These are phyloP conservation scores for Zoysia japonica DNA, from an alignment of 176 grass and related monocot genomes.

Conservation along the genomic window DNA sequence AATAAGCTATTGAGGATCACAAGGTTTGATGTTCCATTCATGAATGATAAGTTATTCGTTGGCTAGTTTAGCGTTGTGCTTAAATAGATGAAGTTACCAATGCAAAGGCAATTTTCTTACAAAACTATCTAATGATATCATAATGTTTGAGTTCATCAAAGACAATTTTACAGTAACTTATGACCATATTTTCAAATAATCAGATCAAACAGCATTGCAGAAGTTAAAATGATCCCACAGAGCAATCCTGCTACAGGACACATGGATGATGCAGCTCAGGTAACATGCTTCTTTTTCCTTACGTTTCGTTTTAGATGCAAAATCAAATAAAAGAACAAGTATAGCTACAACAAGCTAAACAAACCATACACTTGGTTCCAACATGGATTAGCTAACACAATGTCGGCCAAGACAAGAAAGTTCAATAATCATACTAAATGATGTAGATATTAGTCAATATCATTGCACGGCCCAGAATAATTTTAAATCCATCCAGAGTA, in stretches of 20 bases:
- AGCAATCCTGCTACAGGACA: background rate
- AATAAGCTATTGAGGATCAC: background rate
- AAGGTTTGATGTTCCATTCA: background rate
- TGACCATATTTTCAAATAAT: background rate
- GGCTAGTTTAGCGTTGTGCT: no score
- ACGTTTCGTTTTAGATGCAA: background rate
- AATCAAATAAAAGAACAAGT: background rate
- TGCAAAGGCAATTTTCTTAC: no score
- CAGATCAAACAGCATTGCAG: background rate
- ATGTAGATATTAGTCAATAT: no score
- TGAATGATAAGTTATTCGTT: no score
- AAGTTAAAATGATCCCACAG: constrained; percentile 1
- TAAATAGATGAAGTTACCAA: no score
- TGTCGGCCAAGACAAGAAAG: no score
- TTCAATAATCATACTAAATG: no score
- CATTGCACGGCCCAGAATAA: no score
- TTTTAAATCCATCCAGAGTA: no score
- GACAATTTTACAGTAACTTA: background rate
- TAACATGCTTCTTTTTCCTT: background rate
- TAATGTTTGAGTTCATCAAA: no score
- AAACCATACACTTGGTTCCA: background rate
- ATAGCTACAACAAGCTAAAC: background rate
- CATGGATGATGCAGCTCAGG: background rate
- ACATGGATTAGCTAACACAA: no score
- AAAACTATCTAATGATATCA: background rate